Evolutionary conservation across 352 stramenopile genomes (phyloP).

Genomic region (Halophytophthora batemanensis): DNA sequence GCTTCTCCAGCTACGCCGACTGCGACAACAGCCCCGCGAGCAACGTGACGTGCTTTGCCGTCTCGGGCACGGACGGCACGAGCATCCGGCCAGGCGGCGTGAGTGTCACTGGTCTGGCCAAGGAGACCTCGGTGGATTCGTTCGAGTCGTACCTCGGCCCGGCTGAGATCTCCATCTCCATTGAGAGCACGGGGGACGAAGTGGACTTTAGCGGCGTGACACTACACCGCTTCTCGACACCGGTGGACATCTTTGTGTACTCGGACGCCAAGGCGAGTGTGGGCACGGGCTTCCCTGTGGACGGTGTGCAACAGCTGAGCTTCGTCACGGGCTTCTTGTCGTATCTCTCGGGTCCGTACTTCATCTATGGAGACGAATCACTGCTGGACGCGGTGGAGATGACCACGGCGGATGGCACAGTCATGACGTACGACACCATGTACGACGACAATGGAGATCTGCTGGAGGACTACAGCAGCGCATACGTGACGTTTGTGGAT

Average conservation of each 20-base stretch:
- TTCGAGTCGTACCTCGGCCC: constrained; percentile 42
- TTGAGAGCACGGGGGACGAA: constrained; percentile 35
- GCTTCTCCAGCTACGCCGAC: constrained; percentile 54
- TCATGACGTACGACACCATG: constrained; percentile 36
- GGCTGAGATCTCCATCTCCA: constrained; percentile 48
- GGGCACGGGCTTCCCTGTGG: constrained; percentile 51
- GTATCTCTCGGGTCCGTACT: constrained; percentile 71
- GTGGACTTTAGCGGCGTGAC: constrained; percentile 45
- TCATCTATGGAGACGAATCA: constrained; percentile 52
- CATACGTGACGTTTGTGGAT: constrained; percentile 63
- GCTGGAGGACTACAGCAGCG: constrained; percentile 36
- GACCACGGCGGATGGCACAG: constrained; percentile 48
- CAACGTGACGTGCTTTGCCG: constrained; percentile 58
- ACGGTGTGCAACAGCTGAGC: constrained; percentile 62
- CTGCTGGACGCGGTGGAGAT: constrained; percentile 47
- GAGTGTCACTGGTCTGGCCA: constrained; percentile 45
- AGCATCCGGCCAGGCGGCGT: constrained; percentile 36
- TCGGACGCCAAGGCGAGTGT: constrained; percentile 23
- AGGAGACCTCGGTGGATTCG: constrained; percentile 24
- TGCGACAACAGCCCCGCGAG: constrained; percentile 31
- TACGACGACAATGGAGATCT: constrained; percentile 45
- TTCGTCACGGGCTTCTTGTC: constrained; percentile 68
- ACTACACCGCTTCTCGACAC: constrained; percentile 48
- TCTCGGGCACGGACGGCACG: constrained; percentile 47
- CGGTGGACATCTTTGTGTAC: constrained; percentile 35